These are phyloP conservation scores for Trichoderma simmonsii DNA, from an alignment of 2,329 filamentous ascomycete genomes.

Conservation along the genomic window DNA sequence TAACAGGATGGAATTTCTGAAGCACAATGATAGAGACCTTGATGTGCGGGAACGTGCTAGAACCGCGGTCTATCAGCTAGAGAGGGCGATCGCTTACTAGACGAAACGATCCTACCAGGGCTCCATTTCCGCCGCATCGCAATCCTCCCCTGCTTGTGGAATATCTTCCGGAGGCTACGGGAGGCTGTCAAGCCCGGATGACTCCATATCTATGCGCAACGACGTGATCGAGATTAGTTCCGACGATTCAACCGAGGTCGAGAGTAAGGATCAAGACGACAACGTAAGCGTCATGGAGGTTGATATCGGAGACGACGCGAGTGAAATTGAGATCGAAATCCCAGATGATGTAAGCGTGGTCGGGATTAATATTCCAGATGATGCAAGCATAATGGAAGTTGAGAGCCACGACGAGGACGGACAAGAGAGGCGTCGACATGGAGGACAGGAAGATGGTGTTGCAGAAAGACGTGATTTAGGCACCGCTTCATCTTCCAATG, in stretches of 20 bases:
- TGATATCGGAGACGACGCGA: background rate
- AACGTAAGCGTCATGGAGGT: background rate
- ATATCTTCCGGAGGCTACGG: no score
- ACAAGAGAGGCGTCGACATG: background rate
- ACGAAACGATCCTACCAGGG: background rate
- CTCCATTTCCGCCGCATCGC: background rate
- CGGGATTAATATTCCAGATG: background rate
- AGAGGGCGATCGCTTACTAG: conserved; percentile 36
- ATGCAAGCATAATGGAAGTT: background rate
- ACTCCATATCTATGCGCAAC: background rate
- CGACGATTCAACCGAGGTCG: background rate
- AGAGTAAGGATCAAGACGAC: background rate
- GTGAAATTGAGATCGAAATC: background rate
- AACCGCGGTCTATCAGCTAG: conserved; percentile 71
- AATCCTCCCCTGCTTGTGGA: no score
- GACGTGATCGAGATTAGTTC: background rate
- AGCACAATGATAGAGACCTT: conserved; percentile 66
- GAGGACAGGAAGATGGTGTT: background rate
- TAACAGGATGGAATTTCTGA: conserved; percentile 59
- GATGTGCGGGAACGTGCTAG: conserved; percentile 84
- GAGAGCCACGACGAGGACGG: background rate
- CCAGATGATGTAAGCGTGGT: background rate
- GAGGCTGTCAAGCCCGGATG: background rate
- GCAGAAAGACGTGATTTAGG: background rate
- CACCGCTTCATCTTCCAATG: background rate